phyloP scores from a whole-genome alignment of 129 eudicot species.

The Kitagawia praeruptora region DNA sequence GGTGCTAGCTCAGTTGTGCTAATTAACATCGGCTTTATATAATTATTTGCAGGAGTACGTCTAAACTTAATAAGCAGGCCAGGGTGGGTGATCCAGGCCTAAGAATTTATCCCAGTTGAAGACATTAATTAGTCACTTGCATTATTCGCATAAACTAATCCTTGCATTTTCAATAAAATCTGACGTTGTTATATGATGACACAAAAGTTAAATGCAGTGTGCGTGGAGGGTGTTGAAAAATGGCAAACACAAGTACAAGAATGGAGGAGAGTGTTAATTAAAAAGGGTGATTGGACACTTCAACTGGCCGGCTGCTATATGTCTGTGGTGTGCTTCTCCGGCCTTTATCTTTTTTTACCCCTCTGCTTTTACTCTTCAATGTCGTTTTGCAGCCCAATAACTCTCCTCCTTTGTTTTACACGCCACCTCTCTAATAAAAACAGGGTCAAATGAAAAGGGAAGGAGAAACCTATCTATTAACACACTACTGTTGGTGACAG shows the following conservation, averaged over 20 bases:
- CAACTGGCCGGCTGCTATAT: background rate
- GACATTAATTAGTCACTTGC: too few species aligned
- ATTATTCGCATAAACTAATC: too few species aligned
- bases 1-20: too few species aligned
- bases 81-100: too few species aligned
- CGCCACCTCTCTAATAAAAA: background rate
- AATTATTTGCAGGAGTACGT: too few species aligned
- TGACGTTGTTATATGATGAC: background rate
- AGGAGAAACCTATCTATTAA: background rate
- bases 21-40: too few species aligned
- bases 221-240: background rate
- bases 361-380: background rate
- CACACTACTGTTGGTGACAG: background rate
- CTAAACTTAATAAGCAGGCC: too few species aligned
- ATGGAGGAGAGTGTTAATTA: background rate
- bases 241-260: background rate
- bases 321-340: background rate
- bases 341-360: background rate
- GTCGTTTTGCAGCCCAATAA: constrained; percentile 2
- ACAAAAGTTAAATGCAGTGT: background rate
- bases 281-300: background rate
- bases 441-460: too few species aligned
- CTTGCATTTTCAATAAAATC: background rate
- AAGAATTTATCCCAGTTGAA: too few species aligned
- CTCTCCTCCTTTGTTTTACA: background rate